These are phyloP conservation scores for Cenchrus purpureus DNA, from an alignment of 176 grass and related monocot species.

Conservation along the genomic window DNA sequence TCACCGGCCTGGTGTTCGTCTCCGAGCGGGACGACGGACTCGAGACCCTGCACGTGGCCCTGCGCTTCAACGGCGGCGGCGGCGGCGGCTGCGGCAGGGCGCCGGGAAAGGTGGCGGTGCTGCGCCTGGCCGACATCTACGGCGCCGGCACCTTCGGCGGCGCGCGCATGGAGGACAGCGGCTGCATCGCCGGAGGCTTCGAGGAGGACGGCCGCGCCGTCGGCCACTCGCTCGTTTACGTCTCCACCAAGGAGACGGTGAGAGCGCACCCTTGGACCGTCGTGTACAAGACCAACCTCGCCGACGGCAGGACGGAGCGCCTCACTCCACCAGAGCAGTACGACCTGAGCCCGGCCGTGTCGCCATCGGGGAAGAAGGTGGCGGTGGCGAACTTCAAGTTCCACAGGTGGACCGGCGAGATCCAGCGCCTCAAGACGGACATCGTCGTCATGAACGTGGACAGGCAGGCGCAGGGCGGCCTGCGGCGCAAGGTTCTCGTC, in stretches of 20 bases:
- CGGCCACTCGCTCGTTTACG: conserved; percentile 24
- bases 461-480: not conserved
- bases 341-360: conserved; percentile 50
- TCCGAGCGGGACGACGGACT: conserved; percentile 51
- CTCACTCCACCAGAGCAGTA: conserved; percentile 1
- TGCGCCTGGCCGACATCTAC: conserved; percentile 26
- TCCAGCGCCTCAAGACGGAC: conserved; percentile 44
- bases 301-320: conserved; percentile 10
- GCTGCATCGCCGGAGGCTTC: conserved; percentile 25
- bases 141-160: conserved; percentile 8
- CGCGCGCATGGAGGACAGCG: conserved; percentile 38
- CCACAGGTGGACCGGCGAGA: conserved; percentile 40
- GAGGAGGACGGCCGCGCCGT: not conserved
- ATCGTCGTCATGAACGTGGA: conserved; percentile 56
- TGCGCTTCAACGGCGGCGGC: not conserved
- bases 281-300: conserved; percentile 43
- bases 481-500: not conserved
- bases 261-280: not conserved
- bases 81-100: too few relatives aligned
- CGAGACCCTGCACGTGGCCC: conserved; percentile 48
- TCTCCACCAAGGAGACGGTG: conserved; percentile 35
- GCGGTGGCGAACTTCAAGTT: conserved; percentile 37
- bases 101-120: not conserved
- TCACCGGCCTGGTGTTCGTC: conserved; percentile 41
- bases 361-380: conserved; percentile 50